phyloP scores from a whole-genome alignment of 495 filamentous ascomycete genomes.

The Cladorrhinum samala region DNA sequence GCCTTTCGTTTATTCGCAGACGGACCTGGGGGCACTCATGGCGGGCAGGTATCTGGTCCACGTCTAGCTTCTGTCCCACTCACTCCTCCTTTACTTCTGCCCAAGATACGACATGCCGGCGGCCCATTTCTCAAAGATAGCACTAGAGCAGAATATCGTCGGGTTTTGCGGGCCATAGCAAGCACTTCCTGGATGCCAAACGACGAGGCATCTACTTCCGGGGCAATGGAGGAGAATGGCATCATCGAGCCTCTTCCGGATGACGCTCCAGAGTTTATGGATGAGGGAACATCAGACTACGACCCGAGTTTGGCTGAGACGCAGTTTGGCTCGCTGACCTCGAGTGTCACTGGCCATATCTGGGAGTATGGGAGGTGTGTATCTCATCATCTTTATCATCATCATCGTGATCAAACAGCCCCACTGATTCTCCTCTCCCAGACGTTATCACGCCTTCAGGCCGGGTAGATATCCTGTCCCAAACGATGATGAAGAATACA shows the following conservation, averaged over 20 bases:
- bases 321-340: constrained; percentile 26
- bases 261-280: constrained; percentile 5
- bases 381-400: neutral
- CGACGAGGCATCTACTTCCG: neutral
- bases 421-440: constrained; percentile 2
- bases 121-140: neutral
- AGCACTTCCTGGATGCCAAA: constrained; percentile 2
- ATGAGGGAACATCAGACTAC: constrained; percentile 30
- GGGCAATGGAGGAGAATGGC: constrained; percentile 23
- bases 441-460: constrained; percentile 31
- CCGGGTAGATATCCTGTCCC: constrained; percentile 31
- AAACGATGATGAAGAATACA: constrained; percentile 35
- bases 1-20: no score
- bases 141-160: no score
- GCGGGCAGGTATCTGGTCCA: no score
- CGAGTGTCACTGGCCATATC: constrained; percentile 28
- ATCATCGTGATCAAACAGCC: neutral
- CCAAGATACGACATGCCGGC: neutral
- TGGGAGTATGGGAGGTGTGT: constrained; percentile 33
- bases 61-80: neutral
- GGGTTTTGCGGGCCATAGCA: no score
- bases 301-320: constrained; percentile 23
- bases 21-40: no score
- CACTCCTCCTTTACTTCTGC: constrained; percentile 1
- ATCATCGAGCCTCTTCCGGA: constrained; percentile 19